Conservation (phyloP, 306 rosid species). For the Vicia faba region DNA sequence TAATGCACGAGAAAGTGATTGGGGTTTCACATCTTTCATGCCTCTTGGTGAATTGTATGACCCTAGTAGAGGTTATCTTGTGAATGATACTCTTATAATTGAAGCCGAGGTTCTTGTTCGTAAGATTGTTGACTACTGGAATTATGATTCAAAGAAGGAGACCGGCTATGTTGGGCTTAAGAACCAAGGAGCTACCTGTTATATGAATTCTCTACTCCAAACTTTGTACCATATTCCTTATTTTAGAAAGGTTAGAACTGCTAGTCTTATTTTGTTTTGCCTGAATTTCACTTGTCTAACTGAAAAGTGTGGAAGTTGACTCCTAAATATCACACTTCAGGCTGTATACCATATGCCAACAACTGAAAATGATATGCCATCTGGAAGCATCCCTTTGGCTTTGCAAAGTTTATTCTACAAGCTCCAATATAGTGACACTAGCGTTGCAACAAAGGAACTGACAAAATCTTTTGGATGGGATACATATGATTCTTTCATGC, state of each 20-base stretch:
- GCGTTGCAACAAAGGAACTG: constrained; percentile 84
- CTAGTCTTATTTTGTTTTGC: constrained; percentile 16
- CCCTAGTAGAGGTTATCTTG: constrained; percentile 74
- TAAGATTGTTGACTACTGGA: constrained; percentile 77
- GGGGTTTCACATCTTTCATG: constrained; percentile 90
- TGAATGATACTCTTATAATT: constrained; percentile 63
- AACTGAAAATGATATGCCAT: constrained; percentile 79
- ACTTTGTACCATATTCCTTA: constrained; percentile 80
- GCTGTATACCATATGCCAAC: constrained; percentile 94
- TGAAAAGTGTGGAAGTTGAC: constrained; percentile 29
- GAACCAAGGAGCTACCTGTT: constrained; percentile 89
- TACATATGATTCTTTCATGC: constrained; percentile 86
- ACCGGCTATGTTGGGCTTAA: constrained; percentile 87
- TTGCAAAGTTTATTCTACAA: constrained; percentile 80
- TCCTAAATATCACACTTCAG: constrained; percentile 52
- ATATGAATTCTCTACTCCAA: constrained; percentile 83
- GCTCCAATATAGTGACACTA: constrained; percentile 77
- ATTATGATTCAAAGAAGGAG: constrained; percentile 81
- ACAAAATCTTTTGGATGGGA: constrained; percentile 93
- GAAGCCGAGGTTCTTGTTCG: constrained; percentile 87
- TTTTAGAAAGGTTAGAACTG: constrained; percentile 67
- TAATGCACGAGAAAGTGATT: constrained; percentile 84
- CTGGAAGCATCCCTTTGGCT: constrained; percentile 84
- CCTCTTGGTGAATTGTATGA: constrained; percentile 79
- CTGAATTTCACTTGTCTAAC: constrained; percentile 27